Evolutionary conservation across 129 eudicot species (phyloP).

Genomic region (Flaveria brownii): DNA sequence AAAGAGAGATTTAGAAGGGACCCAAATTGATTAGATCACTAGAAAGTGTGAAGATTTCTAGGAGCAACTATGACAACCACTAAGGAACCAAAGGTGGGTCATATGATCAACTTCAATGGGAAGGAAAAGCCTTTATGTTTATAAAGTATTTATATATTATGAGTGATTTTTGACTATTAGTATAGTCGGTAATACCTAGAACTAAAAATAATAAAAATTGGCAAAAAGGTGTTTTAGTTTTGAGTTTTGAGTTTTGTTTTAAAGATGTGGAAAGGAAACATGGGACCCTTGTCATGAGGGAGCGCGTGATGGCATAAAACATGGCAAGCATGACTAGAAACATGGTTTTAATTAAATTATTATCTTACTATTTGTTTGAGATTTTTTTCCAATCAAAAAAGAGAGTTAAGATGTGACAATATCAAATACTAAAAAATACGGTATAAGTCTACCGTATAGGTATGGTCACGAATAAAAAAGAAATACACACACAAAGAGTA

Average conservation of each 20-base stretch:
- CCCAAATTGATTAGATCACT: slow-evolving; percentile 39
- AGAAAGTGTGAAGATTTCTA: slow-evolving; percentile 34
- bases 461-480: neutral
- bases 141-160: slow-evolving; percentile 13
- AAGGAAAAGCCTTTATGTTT: slow-evolving; percentile 17
- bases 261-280: slow-evolving; percentile 20
- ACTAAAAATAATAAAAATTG: slow-evolving; percentile 7
- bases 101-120: slow-evolving; percentile 34
- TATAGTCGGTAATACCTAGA: slow-evolving; percentile 22
- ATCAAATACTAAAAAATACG: too few species aligned
- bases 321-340: slow-evolving; percentile 3
- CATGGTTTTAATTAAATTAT: neutral
- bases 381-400: neutral
- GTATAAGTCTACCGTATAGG: neutral
- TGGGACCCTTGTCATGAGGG: slow-evolving; percentile 27
- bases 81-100: slow-evolving; percentile 45
- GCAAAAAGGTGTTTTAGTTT: slow-evolving; percentile 19
- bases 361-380: neutral
- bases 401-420: neutral
- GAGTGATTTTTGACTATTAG: slow-evolving; percentile 33
- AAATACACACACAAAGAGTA: neutral
- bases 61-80: slow-evolving; percentile 48
- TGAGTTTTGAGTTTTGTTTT: slow-evolving; percentile 8
- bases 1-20: slow-evolving; percentile 20
- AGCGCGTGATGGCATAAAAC: slow-evolving; percentile 17